Conservation (phyloP, 768 basidiomycete genomes). For the Lanmaoa pseudosensibilis region DNA sequence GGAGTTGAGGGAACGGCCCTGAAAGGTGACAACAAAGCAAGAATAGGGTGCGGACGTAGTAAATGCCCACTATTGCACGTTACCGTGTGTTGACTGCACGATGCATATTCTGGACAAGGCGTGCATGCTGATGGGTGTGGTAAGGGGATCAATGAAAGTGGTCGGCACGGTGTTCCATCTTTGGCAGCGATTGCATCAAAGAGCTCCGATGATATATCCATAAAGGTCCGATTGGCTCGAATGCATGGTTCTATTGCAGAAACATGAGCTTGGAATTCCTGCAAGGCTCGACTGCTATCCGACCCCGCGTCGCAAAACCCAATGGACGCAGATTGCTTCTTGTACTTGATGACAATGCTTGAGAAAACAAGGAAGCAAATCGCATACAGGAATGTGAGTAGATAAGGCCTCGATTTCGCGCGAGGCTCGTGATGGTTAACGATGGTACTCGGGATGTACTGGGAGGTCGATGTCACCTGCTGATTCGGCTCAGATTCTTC, state of each 20-base stretch:
- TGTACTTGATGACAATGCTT: conserved; percentile 49
- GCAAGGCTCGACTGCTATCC: conserved; percentile 57
- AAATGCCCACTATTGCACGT: conserved; percentile 70
- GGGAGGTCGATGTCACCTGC: conserved; percentile 37
- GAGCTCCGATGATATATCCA: conserved; percentile 36
- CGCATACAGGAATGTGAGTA: conserved; percentile 46
- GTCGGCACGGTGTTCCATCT: conserved; percentile 49
- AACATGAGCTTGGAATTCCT: conserved; percentile 44
- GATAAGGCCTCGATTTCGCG: conserved; percentile 24
- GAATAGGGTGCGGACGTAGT: conserved; percentile 59
- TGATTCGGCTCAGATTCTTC: conserved; percentile 17
- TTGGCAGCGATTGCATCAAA: conserved; percentile 27
- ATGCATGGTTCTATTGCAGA: conserved; percentile 57
- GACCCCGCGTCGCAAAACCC: conserved; percentile 75
- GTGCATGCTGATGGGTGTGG: conserved; percentile 65
- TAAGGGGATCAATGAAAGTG: conserved; percentile 53
- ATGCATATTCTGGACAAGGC: conserved; percentile 69
- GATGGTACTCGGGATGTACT: conserved; percentile 38
- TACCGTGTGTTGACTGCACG: conserved; percentile 55
- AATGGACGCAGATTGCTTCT: conserved; percentile 64
- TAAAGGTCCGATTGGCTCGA: conserved; percentile 49
- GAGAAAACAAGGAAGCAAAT: conserved; percentile 36
- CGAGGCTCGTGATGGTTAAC: conserved; percentile 13
- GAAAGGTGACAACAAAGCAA: conserved; percentile 45
- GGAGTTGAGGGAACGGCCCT: conserved; percentile 39